Evolutionary conservation across 345 rosid species (phyloP).

Genomic region (Garcia nutans): DNA sequence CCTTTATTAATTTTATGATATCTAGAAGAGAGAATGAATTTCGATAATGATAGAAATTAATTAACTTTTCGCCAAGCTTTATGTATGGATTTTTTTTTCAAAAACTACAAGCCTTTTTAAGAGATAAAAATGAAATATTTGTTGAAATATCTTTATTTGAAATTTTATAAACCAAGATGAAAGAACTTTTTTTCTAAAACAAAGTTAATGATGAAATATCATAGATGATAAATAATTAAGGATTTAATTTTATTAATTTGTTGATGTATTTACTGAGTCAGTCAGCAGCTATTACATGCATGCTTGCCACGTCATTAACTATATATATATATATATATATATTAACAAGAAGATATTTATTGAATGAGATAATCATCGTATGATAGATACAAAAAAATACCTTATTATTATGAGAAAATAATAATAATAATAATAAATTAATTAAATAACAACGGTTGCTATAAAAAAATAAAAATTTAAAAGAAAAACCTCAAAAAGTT

Average conservation of each 20-base stretch:
- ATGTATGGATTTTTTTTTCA: no score
- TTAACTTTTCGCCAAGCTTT: no score
- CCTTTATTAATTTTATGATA: no score
- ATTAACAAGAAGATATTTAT: background rate
- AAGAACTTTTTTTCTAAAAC: no score
- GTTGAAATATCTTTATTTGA: background rate
- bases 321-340: background rate
- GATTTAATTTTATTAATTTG: no score
- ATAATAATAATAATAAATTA: no score
- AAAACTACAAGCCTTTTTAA: no score
- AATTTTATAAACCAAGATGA: background rate
- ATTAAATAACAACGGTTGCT: background rate
- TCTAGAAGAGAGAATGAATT: no score
- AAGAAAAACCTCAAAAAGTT: background rate
- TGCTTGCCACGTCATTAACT: slow-evolving; percentile 12
- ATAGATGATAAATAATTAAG: no score
- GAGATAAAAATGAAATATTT: no score
- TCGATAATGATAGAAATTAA: no score
- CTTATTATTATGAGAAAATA: background rate
- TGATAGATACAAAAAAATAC: background rate
- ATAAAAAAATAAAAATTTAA: background rate
- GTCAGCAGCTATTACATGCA: slow-evolving; percentile 18
- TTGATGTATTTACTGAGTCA: background rate
- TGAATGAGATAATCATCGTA: background rate
- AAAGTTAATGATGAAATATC: no score